These are phyloP conservation scores for Neopestalotiopsis sp. DNA, from an alignment of 2,329 filamentous ascomycete species.

Conservation along the genomic window DNA sequence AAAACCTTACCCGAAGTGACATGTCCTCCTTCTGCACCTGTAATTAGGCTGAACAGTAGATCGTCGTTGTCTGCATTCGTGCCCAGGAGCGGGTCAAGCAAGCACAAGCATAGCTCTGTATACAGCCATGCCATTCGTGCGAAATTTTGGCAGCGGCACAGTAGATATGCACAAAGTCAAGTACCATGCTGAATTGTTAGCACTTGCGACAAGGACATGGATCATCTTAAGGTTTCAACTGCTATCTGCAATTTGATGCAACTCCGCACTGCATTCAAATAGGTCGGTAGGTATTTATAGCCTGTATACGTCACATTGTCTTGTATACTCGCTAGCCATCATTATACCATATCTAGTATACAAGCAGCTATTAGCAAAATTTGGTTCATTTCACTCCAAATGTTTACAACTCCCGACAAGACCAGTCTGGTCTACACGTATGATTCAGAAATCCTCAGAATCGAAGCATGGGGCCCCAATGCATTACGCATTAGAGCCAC, in stretches of 20 bases:
- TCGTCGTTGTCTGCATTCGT: not conserved
- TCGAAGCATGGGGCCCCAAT: slow-evolving; percentile 54
- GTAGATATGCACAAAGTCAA: not conserved
- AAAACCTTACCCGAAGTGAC: not conserved
- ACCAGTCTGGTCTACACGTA: slow-evolving; percentile 27
- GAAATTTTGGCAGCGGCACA: not conserved
- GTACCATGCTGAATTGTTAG: too few species aligned
- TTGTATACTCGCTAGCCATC: not conserved
- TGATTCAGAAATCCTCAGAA: slow-evolving; percentile 51
- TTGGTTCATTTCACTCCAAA: accelerated
- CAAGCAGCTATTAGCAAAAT: not conserved
- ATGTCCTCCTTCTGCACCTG: not conserved
- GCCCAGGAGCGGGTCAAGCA: not conserved
- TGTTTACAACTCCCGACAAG: not conserved
- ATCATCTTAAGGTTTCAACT: too few species aligned
- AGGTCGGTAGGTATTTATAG: not conserved
- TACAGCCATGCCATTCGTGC: not conserved
- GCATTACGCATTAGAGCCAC: slow-evolving; percentile 53
- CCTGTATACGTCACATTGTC: not conserved
- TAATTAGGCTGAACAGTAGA: not conserved
- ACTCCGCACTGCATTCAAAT: too few species aligned
- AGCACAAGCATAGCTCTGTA: not conserved
- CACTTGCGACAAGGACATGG: too few species aligned
- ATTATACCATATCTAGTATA: not conserved
- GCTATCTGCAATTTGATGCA: too few species aligned